Conservation (phyloP, 768 basidiomycete species). For the Boletus fagicola region DNA sequence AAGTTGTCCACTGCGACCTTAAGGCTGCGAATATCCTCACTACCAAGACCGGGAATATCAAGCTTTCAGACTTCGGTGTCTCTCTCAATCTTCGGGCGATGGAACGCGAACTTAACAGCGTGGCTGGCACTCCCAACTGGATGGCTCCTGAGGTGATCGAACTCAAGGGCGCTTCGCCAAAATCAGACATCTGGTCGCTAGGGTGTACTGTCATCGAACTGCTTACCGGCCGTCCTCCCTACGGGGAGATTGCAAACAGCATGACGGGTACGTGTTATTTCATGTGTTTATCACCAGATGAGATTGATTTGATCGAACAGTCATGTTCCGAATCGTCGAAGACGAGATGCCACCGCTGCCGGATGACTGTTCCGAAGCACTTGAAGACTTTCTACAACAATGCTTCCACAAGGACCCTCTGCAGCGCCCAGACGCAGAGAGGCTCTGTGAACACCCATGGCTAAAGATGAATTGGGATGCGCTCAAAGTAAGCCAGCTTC, state of each 20-base stretch:
- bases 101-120: conserved; percentile 79
- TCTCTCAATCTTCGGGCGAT: conserved; percentile 93
- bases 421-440: conserved; percentile 78
- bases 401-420: conserved; percentile 91
- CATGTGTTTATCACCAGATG: neutral
- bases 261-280: conserved; percentile 71
- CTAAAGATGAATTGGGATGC: conserved; percentile 75
- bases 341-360: conserved; percentile 88
- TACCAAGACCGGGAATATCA: conserved; percentile 96
- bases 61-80: conserved; percentile 96
- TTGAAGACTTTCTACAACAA: conserved; percentile 75
- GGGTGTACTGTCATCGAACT: conserved; percentile 95
- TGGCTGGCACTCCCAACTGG: conserved; percentile 97
- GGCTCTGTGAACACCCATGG: conserved; percentile 91
- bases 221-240: conserved; percentile 89
- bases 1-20: conserved; percentile 96
- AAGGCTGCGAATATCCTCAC: conserved; percentile 99
- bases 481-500: conserved; percentile 56
- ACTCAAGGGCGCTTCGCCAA: conserved; percentile 88
- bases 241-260: conserved; percentile 82
- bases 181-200: conserved; percentile 94
- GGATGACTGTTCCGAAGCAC: conserved; percentile 67
- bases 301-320: conserved; percentile 38
- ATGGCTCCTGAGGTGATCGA: conserved; percentile 99
- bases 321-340: conserved; percentile 98